phyloP scores from a whole-genome alignment of 768 basidiomycete genomes.

The Xerocomus potaroensis region DNA sequence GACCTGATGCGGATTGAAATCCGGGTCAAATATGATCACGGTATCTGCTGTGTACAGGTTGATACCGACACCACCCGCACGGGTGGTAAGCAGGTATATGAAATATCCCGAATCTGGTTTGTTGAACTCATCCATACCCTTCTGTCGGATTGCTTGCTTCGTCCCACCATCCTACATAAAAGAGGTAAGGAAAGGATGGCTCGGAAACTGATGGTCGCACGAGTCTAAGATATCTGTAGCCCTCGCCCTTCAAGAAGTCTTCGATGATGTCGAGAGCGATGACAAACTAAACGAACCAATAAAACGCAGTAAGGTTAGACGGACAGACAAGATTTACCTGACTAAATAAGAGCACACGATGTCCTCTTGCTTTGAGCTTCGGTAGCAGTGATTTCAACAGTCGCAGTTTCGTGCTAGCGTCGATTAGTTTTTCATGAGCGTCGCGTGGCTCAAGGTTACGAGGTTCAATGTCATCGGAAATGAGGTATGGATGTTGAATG shows the following conservation, averaged over 20 bases:
- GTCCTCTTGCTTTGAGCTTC: slow-evolving; percentile 78
- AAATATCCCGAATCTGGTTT: slow-evolving; percentile 81
- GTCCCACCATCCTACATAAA: slow-evolving; percentile 80
- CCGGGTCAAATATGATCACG: slow-evolving; percentile 90
- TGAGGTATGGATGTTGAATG: slow-evolving; percentile 88
- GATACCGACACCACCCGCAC: slow-evolving; percentile 92
- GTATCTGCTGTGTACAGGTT: slow-evolving; percentile 93
- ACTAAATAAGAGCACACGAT: slow-evolving; percentile 88
- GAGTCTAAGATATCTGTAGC: slow-evolving; percentile 71
- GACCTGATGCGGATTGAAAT: slow-evolving; percentile 97
- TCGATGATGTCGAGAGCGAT: slow-evolving; percentile 84
- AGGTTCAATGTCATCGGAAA: slow-evolving; percentile 77
- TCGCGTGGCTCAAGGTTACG: slow-evolving; percentile 50
- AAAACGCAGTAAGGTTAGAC: background rate
- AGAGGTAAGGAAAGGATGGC: slow-evolving; percentile 6
- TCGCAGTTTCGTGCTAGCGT: slow-evolving; percentile 81
- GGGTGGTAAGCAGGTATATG: slow-evolving; percentile 87
- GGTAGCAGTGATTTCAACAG: slow-evolving; percentile 75
- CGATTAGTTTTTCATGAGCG: slow-evolving; percentile 74
- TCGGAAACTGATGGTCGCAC: slow-evolving; percentile 36
- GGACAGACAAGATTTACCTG: slow-evolving; percentile 50
- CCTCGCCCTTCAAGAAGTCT: slow-evolving; percentile 83
- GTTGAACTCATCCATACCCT: slow-evolving; percentile 94
- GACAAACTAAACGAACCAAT: slow-evolving; percentile 57
- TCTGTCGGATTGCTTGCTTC: slow-evolving; percentile 80